These are phyloP conservation scores for Aspergillus saccharolyticus DNA, from an alignment of 495 filamentous ascomycete species.

Conservation along the genomic window DNA sequence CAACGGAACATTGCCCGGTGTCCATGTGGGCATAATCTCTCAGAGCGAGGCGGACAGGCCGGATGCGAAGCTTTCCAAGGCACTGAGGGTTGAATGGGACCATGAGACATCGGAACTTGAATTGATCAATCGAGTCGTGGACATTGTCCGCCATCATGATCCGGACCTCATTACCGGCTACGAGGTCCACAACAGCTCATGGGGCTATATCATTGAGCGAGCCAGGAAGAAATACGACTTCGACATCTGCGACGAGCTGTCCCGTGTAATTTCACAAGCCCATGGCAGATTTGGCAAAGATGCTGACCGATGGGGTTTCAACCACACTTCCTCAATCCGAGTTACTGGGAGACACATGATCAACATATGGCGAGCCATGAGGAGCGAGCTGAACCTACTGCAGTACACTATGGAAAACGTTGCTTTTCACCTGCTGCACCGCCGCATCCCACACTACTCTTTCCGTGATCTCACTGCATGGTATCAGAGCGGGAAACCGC, in stretches of 20 bases:
- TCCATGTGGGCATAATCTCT: constrained; percentile 53
- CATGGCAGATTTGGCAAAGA: constrained; percentile 81
- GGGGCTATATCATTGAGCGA: constrained; percentile 93
- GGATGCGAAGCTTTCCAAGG: constrained; percentile 44
- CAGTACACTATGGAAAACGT: constrained; percentile 98
- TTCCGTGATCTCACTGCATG: constrained; percentile 73
- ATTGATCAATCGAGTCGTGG: constrained; percentile 72
- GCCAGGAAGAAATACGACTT: constrained; percentile 83
- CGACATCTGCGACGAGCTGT: constrained; percentile 84
- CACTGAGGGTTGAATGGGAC: constrained; percentile 55
- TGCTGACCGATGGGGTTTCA: constrained; percentile 86
- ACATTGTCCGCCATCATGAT: constrained; percentile 78
- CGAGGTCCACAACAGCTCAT: constrained; percentile 88
- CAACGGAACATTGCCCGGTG: constrained; percentile 48
- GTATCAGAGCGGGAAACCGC: constrained; percentile 63
- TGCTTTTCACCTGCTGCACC: constrained; percentile 84
- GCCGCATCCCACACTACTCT: constrained; percentile 85
- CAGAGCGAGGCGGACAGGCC: constrained; percentile 42
- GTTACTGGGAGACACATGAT: constrained; percentile 93
- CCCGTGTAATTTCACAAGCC: constrained; percentile 76
- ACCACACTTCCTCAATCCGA: constrained; percentile 77
- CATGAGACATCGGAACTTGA: constrained; percentile 78
- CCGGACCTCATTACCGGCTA: constrained; percentile 94
- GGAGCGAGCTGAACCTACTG: constrained; percentile 78
- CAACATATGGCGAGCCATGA: constrained; percentile 97